Evolutionary conservation across 179 eudicot genomes (phyloP), one percentile per base, ranked within the genome.

Genomic region (Drosera spatulata): DNA sequence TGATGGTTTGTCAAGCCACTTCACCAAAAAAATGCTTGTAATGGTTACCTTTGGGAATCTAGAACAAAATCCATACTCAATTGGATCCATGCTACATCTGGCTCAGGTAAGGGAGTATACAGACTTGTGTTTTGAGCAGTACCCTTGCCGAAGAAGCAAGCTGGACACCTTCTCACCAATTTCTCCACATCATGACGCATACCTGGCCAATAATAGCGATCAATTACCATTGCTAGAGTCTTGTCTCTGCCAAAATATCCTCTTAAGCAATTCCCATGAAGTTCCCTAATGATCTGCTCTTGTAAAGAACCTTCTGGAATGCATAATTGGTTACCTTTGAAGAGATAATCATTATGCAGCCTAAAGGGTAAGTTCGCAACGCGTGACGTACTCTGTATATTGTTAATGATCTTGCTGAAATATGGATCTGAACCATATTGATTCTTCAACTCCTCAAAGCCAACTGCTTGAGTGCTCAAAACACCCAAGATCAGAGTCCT

Each of bases 1-100:
- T 22, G 10, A 3, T 15, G 61, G 61, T 48, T 56, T 65, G 15
- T 55, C 49, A 7, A 56, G 49, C 61, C 56, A 65, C 7, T 65
- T 57, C 7, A 66, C 55, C 2, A 42, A 13, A 38, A 38, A 53
- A 52, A 10, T 0, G 22, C 47, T 15, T 22, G 12, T 55, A 11
- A 5, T 15, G 10, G 6, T 55, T 13, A 14, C 58, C 33, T 13
- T 11, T 46, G 47, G 8, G 42, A 33, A 2, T 48, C 47, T 48
- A 58, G 10, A 4, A 58, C 39, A 59, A 59, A 52, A 15, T 52
- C 55, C 9, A 5, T 52, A 15, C 55, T 56, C 7, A 56, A 7
- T 0, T 59, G 50, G 14, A 42, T 39, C 62, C 62, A 59, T 42
- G 50, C 50, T 42, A 39, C 14, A 10, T 45, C 33, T 1, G 62